These are phyloP conservation scores for Teunomyces lycoperdinae DNA, from an alignment of 805 yeast species.

Conservation along the genomic window DNA sequence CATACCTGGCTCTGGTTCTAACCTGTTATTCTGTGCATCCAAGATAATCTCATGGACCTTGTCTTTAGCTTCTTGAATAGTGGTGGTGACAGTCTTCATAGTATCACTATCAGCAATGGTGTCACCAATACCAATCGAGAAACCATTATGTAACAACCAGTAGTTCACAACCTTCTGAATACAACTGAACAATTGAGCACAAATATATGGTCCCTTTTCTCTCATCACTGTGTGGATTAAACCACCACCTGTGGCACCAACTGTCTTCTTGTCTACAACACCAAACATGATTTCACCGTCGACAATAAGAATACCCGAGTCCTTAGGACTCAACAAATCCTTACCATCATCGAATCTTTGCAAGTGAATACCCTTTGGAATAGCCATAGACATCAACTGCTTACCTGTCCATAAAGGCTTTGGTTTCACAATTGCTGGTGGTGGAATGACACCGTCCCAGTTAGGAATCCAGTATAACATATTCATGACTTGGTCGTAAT, in stretches of 20 bases:
- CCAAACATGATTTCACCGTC: constrained; percentile 98
- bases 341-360: constrained; percentile 92
- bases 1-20: constrained; percentile 99
- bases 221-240: constrained; percentile 95
- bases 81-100: constrained; percentile 88
- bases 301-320: constrained; percentile 90
- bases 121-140: constrained; percentile 99
- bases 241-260: constrained; percentile 98
- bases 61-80: constrained; percentile 88
- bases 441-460: constrained; percentile 98
- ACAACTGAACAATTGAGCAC: constrained; percentile 88
- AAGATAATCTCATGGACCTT: constrained; percentile 91
- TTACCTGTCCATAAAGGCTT: constrained; percentile 98
- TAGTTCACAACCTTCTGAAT: constrained; percentile 93
- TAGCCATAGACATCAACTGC: constrained; percentile 86
- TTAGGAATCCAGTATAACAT: constrained; percentile 96
- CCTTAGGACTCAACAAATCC: constrained; percentile 80
- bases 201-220: constrained; percentile 89
- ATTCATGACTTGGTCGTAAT: constrained; percentile 92
- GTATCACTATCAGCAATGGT: constrained; percentile 98
- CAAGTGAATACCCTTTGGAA: constrained; percentile 93
- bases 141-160: constrained; percentile 96
- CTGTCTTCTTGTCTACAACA: constrained; percentile 96
- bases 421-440: constrained; percentile 91
- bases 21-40: constrained; percentile 84